phyloP scores from a whole-genome alignment of 1,139 yeast species.

The Scheffersomyces titani region DNA sequence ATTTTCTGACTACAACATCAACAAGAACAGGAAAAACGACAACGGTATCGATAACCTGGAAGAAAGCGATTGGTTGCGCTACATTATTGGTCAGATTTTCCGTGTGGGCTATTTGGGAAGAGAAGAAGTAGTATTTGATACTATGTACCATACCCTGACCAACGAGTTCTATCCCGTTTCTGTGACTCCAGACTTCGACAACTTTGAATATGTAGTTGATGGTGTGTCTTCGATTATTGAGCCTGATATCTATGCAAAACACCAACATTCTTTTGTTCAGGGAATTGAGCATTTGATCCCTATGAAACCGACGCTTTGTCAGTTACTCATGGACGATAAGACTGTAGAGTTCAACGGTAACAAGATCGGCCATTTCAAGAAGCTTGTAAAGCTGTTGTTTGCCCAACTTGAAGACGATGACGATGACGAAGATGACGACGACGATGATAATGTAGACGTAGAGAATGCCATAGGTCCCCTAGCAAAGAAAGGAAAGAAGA shows the following conservation, averaged over 20 bases:
- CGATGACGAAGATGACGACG: constrained; percentile 4
- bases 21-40: constrained; percentile 18
- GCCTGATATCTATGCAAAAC: constrained; percentile 62
- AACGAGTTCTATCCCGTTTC: constrained; percentile 25
- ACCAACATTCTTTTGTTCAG: constrained; percentile 73
- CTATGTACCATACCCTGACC: constrained; percentile 22
- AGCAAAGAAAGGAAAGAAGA: neutral
- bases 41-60: constrained; percentile 12
- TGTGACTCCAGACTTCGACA: constrained; percentile 30
- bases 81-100: constrained; percentile 36
- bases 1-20: constrained; percentile 36
- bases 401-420: neutral
- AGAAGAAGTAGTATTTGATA: constrained; percentile 30
- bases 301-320: constrained; percentile 45
- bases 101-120: constrained; percentile 34
- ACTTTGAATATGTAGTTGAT: constrained; percentile 46
- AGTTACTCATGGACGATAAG: constrained; percentile 26
- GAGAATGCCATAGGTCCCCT: neutral
- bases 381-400: constrained; percentile 36
- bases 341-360: constrained; percentile 17
- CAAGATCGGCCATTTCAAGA: constrained; percentile 26
- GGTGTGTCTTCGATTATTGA: constrained; percentile 56
- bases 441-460: neutral
- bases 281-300: constrained; percentile 60
- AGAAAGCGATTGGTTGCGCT: constrained; percentile 29